These are phyloP conservation scores for Canna indica DNA, from an alignment of 176 grass and related monocot species.

Conservation along the genomic window DNA sequence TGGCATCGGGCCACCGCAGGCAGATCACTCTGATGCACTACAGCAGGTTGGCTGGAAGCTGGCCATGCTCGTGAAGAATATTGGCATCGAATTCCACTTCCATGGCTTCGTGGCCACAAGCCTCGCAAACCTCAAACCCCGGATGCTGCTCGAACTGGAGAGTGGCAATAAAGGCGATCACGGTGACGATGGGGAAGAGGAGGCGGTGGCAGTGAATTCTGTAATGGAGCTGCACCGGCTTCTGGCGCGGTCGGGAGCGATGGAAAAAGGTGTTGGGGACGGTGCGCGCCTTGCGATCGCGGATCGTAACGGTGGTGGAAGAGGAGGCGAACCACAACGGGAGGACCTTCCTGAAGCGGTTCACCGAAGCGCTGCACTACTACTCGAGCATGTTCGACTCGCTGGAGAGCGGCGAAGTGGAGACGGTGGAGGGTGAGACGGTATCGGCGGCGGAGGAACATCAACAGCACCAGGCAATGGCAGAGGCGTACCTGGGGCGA, in stretches of 20 bases:
- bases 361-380: too few relatives aligned
- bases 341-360: too few relatives aligned
- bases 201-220: constrained; percentile 77
- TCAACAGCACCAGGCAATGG: constrained; percentile 49
- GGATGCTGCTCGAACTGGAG: too few relatives aligned
- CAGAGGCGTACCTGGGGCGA: too few relatives aligned
- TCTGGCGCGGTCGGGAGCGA: constrained; percentile 54
- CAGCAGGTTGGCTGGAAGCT: constrained; percentile 88
- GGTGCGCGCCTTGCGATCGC: too few relatives aligned
- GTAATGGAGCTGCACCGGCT: constrained; percentile 79
- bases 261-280: constrained; percentile 79
- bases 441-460: background rate
- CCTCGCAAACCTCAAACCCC: too few relatives aligned
- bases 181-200: constrained; percentile 32
- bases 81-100: constrained; percentile 81
- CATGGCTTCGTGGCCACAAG: too few relatives aligned
- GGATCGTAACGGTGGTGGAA: too few relatives aligned
- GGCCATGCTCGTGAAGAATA: constrained; percentile 67
- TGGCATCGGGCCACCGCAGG: constrained; percentile 78
- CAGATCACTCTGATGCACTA: constrained; percentile 60
- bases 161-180: background rate
- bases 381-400: too few relatives aligned
- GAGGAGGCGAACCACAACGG: too few relatives aligned
- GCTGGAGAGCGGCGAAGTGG: too few relatives aligned
- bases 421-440: constrained; percentile 24